These are phyloP conservation scores for Rhizophlyctis rosea DNA, from an alignment of 192 early-diverging fungal species.

Conservation along the genomic window DNA sequence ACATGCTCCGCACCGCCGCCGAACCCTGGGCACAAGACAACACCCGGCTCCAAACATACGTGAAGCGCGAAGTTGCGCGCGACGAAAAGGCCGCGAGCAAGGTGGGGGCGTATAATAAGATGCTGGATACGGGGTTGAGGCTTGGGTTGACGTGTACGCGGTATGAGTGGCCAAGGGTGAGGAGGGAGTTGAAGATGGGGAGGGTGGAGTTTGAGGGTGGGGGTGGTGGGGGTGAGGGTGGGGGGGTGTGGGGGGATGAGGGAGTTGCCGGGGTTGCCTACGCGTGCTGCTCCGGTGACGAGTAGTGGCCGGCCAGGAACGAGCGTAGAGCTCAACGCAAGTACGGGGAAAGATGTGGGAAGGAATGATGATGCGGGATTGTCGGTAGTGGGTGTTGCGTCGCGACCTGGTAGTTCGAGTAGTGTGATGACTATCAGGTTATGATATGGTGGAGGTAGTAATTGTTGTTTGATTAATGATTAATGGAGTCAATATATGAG, in stretches of 20 bases:
- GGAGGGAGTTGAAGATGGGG: too few relatives aligned
- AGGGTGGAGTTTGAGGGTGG: too few relatives aligned
- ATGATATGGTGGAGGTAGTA: too few relatives aligned
- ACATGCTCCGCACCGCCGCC: constrained; percentile 23
- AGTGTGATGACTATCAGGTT: not conserved
- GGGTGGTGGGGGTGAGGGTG: too few relatives aligned
- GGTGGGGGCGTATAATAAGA: not conserved
- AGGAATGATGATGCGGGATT: not conserved
- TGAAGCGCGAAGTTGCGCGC: constrained; percentile 12
- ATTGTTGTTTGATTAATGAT: too few relatives aligned
- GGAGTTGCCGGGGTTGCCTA: too few relatives aligned
- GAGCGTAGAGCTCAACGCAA: too few relatives aligned
- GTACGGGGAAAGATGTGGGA: not conserved
- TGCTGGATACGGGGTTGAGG: not conserved
- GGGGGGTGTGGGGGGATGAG: too few relatives aligned
- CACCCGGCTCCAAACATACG: constrained; percentile 24
- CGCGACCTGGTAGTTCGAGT: not conserved
- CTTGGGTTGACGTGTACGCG: not conserved
- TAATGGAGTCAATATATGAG: too few relatives aligned
- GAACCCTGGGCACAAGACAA: constrained; percentile 35
- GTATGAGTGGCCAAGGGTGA: not conserved
- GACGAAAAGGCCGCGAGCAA: not conserved
- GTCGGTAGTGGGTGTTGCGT: not conserved
- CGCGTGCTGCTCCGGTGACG: too few relatives aligned
- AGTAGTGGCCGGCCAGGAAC: too few relatives aligned